These are phyloP conservation scores for Fusarium subtropicale DNA, from an alignment of 2,329 filamentous ascomycete species.

Conservation along the genomic window DNA sequence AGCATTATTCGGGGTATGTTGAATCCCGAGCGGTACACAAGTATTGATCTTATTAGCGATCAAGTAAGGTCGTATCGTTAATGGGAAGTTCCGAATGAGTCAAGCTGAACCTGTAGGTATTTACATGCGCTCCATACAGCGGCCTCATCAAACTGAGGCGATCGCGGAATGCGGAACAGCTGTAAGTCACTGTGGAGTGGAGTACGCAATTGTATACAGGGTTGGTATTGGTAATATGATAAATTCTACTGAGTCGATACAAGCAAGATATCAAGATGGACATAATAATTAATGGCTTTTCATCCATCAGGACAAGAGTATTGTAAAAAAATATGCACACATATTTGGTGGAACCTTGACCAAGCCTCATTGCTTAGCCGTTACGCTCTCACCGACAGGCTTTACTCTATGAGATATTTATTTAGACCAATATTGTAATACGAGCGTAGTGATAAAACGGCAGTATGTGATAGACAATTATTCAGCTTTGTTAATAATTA, in stretches of 20 bases:
- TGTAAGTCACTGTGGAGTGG: conserved; percentile 15
- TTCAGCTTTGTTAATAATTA: not conserved
- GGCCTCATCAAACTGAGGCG: conserved; percentile 12
- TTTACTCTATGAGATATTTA: not conserved
- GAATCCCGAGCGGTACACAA: not conserved
- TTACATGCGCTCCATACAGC: conserved; percentile 30
- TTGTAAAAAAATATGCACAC: not conserved
- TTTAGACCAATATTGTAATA: not conserved
- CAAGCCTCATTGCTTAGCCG: not conserved
- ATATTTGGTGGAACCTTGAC: not conserved
- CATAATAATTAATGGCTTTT: not conserved
- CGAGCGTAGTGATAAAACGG: not conserved
- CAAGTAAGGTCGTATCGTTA: not conserved
- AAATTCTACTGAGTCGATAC: not conserved
- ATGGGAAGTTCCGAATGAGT: conserved; percentile 5
- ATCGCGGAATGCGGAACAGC: conserved; percentile 16
- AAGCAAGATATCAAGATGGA: not conserved
- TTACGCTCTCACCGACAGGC: conserved; percentile 8
- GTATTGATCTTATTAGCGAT: not conserved
- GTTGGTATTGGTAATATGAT: not conserved
- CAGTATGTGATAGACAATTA: not conserved
- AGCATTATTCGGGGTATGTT: conserved; percentile 16
- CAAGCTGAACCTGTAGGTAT: not conserved
- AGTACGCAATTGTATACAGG: not conserved
- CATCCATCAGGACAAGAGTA: too few species aligned